These are phyloP conservation scores for Salix suchowensis DNA, from an alignment of 345 rosid genomes.

Conservation along the genomic window DNA sequence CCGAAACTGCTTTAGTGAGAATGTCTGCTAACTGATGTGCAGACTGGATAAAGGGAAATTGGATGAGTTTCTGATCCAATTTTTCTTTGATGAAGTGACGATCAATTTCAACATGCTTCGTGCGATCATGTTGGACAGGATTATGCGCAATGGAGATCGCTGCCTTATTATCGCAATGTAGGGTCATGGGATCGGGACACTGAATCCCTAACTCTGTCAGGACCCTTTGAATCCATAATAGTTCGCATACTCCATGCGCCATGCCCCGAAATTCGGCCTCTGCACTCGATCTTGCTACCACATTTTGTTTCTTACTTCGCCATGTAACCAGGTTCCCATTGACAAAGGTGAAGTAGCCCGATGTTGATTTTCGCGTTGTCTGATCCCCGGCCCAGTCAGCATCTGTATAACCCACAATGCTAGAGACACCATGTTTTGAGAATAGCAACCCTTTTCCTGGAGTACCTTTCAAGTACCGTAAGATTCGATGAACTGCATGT, in stretches of 20 bases:
- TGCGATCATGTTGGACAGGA: neutral
- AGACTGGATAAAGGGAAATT: no score
- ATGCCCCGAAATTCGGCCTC: neutral
- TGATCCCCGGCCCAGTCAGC: neutral
- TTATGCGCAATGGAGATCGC: neutral
- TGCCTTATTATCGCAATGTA: neutral
- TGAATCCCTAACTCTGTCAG: neutral
- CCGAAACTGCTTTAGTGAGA: neutral
- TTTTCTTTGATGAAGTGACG: neutral
- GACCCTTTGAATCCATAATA: neutral
- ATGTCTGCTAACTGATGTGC: neutral
- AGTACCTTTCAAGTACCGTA: no score
- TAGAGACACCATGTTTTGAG: neutral
- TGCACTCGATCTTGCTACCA: neutral
- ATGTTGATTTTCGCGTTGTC: neutral
- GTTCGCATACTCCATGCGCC: neutral
- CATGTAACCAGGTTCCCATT: neutral
- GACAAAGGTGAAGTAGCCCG: neutral
- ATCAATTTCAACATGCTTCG: neutral
- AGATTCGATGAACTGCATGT: neutral
- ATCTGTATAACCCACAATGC: neutral
- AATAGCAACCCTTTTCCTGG: neutral
- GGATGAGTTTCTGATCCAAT: neutral
- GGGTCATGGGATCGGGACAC: rapidly evolving
- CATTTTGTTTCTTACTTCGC: neutral